Conservation (phyloP, 768 basidiomycete species). For the Boletellus emodensis region DNA sequence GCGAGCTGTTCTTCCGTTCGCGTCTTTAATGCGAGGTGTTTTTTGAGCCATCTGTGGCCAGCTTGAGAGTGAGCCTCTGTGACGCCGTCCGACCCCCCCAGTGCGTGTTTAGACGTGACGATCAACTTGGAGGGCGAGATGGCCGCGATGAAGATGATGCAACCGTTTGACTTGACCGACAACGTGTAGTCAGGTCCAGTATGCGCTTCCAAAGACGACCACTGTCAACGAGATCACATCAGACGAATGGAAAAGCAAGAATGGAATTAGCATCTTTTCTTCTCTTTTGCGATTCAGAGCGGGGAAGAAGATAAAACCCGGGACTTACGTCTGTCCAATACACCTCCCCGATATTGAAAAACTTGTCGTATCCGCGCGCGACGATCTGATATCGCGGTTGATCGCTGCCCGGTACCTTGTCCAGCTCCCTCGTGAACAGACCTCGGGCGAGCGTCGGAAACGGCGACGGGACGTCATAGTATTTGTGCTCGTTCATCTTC, state of each 20-base stretch:
- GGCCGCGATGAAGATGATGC: constrained; percentile 92
- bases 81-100: constrained; percentile 53
- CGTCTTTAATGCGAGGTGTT: constrained; percentile 50
- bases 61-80: constrained; percentile 69
- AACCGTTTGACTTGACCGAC: constrained; percentile 93
- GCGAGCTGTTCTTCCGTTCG: constrained; percentile 77
- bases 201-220: constrained; percentile 64
- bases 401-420: constrained; percentile 28
- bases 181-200: constrained; percentile 78
- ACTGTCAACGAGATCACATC: constrained; percentile 45
- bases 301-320: no score
- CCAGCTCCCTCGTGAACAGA: constrained; percentile 65
- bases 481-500: constrained; percentile 98
- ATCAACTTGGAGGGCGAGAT: constrained; percentile 71
- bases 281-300: no score
- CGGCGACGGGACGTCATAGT: constrained; percentile 82
- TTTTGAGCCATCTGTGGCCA: constrained; percentile 79
- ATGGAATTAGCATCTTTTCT: neutral
- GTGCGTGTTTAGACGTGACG: constrained; percentile 88
- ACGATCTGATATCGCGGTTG: constrained; percentile 59
- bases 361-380: constrained; percentile 94
- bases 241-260: neutral
- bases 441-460: constrained; percentile 96
- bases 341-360: constrained; percentile 96
- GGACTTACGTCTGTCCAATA: constrained; percentile 84